Evolutionary conservation across 345 rosid genomes (phyloP).

Genomic region (Brassica napus): Da-Ae NC_063452.1:728501-729000

Average conservation of each 20-base stretch:
- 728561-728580: conserved; percentile 46
- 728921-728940: conserved; percentile 27
- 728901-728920: conserved; percentile 32
- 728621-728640: conserved; percentile 52
- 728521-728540: conserved; percentile 49
- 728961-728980: conserved; percentile 1
- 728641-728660: conserved; percentile 43
- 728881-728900: conserved; percentile 57
- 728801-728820: conserved; percentile 59
- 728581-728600: conserved; percentile 44
- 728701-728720: conserved; percentile 48
- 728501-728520: conserved; percentile 17
- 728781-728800: conserved; percentile 53
- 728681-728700: conserved; percentile 57
- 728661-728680: conserved; percentile 59
- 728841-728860: conserved; percentile 52
- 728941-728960: conserved; percentile 31
- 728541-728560: conserved; percentile 46
- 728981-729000: conserved; percentile 18
- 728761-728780: conserved; percentile 8
- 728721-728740: conserved; percentile 26
- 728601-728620: conserved; percentile 52
- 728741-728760: conserved; percentile 26
- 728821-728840: conserved; percentile 57
- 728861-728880: conserved; percentile 55